Evolutionary conservation across 305 asterid genomes (phyloP), one percentile per base, ranked within the genome.

Genomic region (Fraxinus sp.): DNA sequence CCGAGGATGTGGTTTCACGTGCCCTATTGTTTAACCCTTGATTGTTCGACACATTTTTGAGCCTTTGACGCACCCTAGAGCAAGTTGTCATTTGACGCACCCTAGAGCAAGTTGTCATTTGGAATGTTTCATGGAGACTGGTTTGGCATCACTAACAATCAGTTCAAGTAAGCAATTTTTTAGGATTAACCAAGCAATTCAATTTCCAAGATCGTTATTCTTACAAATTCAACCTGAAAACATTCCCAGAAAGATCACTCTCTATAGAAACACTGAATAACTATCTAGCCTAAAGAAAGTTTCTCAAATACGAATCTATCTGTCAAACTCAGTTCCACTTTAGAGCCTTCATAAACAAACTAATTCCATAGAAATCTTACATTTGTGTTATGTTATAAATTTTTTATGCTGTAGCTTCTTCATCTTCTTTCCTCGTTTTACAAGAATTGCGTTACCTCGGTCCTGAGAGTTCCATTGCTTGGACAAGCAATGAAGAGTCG

Each of bases 391-490:
- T 20, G 22, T 16, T 24, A 18, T 41, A 30, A 82, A 49, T 8
- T 75, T 43, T 22, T 71, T 68, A 30, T 46, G 7, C 74, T 20
- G 37, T 81, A 83, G 20, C 43, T 59, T 9, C 28, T 71, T 52
- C 62, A 11, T 72, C 82, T 79, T 41, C 20, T 77, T 55, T 43
- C 8, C 20, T 30, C 4, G 30, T 41, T 55, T 22, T 24, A 28
- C 49, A 57, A 76, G 11, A 59, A 3, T 52, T 83, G 28, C 11
- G 33, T 92, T 89, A 95, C 84, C 99, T 87, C n/a, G 99, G 99
- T 16, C 98, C 99, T 5, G 99, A 95, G 85, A 95, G 98, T 77
- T 95, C 99, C 98, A 94, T 91, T 68, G 98, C 97, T 89, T 92
- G 97, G 39, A 93, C 94, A 57, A 94, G 93, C 91, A 94, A 82